A percentile compares a stretch with the other conserved stretches of the same genome.
phyloP scores from a whole-genome alignment of 2,329 filamentous ascomycete genomes.

The Akanthomyces lecanii region DNA sequence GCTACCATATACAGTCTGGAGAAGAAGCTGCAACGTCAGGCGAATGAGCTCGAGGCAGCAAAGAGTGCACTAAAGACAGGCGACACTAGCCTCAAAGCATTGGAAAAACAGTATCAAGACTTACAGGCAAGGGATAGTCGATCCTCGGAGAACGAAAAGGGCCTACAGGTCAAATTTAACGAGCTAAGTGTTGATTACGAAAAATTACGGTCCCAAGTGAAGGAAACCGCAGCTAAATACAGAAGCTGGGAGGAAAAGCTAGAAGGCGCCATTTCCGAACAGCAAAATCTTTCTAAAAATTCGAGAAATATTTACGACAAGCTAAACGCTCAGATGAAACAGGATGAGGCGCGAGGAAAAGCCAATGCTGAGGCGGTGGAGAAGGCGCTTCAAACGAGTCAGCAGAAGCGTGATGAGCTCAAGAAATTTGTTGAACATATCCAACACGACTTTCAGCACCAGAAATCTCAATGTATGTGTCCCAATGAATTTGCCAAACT shows the following conservation, averaged over 20 bases:
- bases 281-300: constrained; percentile 16
- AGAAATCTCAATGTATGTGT: constrained; percentile 1
- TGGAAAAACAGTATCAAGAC: background rate
- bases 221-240: constrained; percentile 1
- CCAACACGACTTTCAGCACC: background rate
- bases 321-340: background rate
- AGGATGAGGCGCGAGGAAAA: background rate
- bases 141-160: background rate
- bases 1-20: constrained; percentile 14
- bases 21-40: background rate
- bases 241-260: constrained; percentile 5
- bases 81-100: background rate
- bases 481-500: no score
- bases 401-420: constrained; percentile 9
- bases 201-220: background rate
- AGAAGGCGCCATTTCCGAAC: constrained; percentile 7
- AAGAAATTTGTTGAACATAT: background rate
- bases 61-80: constrained; percentile 16
- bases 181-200: constrained; percentile 13
- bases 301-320: constrained; percentile 10
- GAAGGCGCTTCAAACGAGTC: background rate
- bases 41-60: constrained; percentile 24
- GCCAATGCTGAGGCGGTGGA: background rate
- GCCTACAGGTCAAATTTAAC: constrained; percentile 11
- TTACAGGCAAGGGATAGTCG: background rate